phyloP scores from a whole-genome alignment of 371 early-diverging fungal species.

The Zychaea mexicana region DNA sequence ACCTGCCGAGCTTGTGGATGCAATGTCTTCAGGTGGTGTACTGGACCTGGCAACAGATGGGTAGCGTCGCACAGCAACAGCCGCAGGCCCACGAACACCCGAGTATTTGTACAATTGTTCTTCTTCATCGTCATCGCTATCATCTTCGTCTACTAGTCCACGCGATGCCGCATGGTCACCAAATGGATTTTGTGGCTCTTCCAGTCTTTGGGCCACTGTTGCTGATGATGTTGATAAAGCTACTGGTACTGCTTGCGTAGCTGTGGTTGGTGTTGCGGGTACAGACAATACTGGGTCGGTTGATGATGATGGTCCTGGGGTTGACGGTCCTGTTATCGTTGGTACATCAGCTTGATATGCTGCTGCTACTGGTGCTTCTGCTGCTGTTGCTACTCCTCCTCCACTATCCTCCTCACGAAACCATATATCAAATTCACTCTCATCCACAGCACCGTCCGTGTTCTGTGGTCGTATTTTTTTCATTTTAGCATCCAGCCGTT shows the following conservation, averaged over 20 bases:
- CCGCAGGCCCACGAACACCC: neutral
- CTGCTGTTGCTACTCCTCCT: neutral
- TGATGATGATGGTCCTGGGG: neutral
- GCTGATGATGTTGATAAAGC: neutral
- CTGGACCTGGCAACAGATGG: neutral
- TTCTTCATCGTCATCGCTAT: conserved; percentile 5
- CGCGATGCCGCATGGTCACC: conserved; percentile 3
- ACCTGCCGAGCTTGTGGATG: neutral
- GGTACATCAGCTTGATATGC: neutral
- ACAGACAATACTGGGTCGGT: neutral
- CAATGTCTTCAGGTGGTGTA: neutral
- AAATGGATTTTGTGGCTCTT: conserved; percentile 5
- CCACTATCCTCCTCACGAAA: conserved; percentile 16
- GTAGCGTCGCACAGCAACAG: neutral
- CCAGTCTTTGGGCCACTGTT: neutral
- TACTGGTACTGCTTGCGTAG: no score
- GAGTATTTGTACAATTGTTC: neutral
- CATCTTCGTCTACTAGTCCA: neutral
- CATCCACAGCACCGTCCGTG: conserved; percentile 3
- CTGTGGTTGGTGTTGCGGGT: neutral
- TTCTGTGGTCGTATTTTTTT: conserved; percentile 20
- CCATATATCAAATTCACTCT: conserved; percentile 35
- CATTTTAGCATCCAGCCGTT: conserved; percentile 36
- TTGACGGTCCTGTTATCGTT: neutral
- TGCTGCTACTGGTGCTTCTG: neutral